Evolutionary conservation across 2,329 filamentous ascomycete genomes (phyloP).

Genomic region (Aspergillus transmontanensis): DNA sequence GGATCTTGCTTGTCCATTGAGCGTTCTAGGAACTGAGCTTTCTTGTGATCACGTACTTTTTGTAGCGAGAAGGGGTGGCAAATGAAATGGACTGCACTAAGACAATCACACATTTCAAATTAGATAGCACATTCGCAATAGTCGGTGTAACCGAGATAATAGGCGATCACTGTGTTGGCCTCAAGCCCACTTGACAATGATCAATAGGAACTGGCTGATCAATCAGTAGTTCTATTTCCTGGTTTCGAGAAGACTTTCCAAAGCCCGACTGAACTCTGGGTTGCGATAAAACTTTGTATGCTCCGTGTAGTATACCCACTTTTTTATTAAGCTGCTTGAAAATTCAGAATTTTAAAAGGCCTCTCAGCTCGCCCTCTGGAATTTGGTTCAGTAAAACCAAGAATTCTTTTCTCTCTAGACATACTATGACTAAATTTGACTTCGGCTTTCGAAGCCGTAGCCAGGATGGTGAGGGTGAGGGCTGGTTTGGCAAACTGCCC

Average conservation of each 20-base stretch:
- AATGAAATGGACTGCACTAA: not conserved
- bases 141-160: not conserved
- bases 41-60: not conserved
- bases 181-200: not conserved
- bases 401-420: not conserved
- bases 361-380: not conserved
- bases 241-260: not conserved
- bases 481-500: constrained; percentile 13
- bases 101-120: not conserved
- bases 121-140: not conserved
- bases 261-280: not conserved
- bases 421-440: constrained; percentile 7
- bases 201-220: not conserved
- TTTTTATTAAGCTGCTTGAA: constrained; percentile 6
- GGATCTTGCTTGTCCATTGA: not conserved
- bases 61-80: not conserved
- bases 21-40: not conserved
- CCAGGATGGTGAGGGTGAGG: not conserved
- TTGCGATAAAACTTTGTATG: constrained; percentile 4
- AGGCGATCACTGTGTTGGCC: not conserved
- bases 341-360: not conserved
- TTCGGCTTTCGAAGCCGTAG: constrained; percentile 4
- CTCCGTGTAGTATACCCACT: not conserved
- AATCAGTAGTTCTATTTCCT: too few species aligned
- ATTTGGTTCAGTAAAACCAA: not conserved